phyloP scores from a whole-genome alignment of 108 stramenopile species.

The Skeletonema costatum region DNA sequence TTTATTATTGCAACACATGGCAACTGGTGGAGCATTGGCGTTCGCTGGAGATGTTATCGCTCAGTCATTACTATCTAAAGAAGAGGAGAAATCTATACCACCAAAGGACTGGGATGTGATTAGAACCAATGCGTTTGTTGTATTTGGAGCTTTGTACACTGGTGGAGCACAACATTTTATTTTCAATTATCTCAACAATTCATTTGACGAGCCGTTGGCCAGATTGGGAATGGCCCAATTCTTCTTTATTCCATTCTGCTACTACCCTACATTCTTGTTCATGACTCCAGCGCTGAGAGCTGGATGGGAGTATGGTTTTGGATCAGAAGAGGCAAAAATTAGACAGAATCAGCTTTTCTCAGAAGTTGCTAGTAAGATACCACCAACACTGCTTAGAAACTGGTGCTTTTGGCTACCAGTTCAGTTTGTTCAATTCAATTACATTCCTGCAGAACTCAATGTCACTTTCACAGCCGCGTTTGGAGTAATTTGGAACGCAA shows the following conservation, averaged over 20 bases:
- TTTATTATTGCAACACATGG: conserved; percentile 5
- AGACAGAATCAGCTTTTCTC: conserved; percentile 6
- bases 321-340: conserved; percentile 2
- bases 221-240: conserved; percentile 8
- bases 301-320: conserved; percentile 7
- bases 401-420: conserved; percentile 18
- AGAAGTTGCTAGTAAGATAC: background rate
- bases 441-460: conserved; percentile 7
- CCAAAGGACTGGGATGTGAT: conserved; percentile 10
- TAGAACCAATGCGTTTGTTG: conserved; percentile 9
- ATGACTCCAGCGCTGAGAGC: conserved; percentile 5
- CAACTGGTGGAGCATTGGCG: conserved; percentile 1
- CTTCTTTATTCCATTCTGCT: conserved; percentile 15
- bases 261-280: conserved; percentile 22
- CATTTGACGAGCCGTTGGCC: background rate
- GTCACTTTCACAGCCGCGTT: conserved; percentile 6
- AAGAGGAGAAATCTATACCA: background rate
- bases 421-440: conserved; percentile 20
- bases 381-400: background rate
- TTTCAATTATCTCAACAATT: conserved; percentile 7
- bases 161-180: conserved; percentile 10
- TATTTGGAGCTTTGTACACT: conserved; percentile 16
- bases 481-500: conserved; percentile 22
- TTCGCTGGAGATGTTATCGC: conserved; percentile 10
- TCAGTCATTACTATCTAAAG: background rate